phyloP scores from a whole-genome alignment of 257 asterid species.

The Petrea volubilis region DNA sequence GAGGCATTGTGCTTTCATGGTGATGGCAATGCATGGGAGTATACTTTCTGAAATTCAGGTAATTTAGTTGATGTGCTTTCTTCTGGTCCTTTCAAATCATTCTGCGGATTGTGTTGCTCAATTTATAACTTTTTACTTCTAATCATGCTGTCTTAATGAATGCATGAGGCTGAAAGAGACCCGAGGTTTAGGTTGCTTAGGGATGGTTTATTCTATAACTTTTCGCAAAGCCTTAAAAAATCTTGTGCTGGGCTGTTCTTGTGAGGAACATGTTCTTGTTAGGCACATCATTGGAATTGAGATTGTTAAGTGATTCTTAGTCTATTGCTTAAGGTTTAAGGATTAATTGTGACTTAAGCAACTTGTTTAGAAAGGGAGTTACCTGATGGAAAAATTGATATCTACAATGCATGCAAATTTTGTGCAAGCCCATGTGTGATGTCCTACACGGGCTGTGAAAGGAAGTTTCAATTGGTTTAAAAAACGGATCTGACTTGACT shows the following conservation, averaged over 20 bases:
- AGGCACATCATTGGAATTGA: neutral
- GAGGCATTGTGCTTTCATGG: constrained; percentile 94
- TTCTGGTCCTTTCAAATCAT: neutral
- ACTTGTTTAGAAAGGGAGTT: neutral
- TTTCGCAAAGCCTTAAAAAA: neutral
- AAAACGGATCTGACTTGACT: too few relatives aligned
- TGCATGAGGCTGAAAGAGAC: neutral
- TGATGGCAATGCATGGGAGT: constrained; percentile 97
- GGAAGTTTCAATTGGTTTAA: too few relatives aligned
- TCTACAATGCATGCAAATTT: neutral
- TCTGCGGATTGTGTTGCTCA: neutral
- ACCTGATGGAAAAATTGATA: neutral
- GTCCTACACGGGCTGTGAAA: too few relatives aligned
- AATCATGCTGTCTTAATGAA: neutral
- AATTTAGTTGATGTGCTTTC: constrained; percentile 12
- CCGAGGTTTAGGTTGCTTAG: neutral
- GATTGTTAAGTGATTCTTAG: neutral
- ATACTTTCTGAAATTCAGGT: constrained; percentile 99
- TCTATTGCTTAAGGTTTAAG: neutral
- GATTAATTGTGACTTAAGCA: neutral
- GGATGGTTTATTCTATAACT: neutral
- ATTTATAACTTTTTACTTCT: neutral
- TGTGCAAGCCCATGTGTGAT: neutral
- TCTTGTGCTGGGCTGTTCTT: neutral
- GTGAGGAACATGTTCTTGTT: neutral